Evolutionary conservation across 176 grass and related monocot species (phyloP).

Genomic region (Thalia dealbata): DNA sequence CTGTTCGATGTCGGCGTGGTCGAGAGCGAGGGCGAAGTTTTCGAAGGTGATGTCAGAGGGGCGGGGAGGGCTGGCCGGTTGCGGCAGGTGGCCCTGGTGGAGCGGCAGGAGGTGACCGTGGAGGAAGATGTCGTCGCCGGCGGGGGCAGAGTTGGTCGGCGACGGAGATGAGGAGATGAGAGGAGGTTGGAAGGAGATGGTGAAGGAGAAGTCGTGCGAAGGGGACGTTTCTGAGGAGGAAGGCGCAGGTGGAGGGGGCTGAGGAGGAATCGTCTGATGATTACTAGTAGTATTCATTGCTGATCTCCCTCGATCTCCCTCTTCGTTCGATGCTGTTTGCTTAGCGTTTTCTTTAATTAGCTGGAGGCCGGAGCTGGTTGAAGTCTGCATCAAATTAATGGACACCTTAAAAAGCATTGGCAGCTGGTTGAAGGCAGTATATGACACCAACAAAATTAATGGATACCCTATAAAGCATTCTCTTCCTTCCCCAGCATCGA

Average conservation of each 20-base stretch:
- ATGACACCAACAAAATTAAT: too few species aligned
- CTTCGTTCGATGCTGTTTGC: too few species aligned
- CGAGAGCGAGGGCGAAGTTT: conserved; percentile 22
- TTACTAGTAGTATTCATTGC: too few species aligned
- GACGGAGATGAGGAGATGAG: neutral
- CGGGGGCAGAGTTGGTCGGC: neutral
- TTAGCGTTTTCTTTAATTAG: too few species aligned
- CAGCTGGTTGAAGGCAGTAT: too few species aligned
- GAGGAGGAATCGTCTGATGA: neutral
- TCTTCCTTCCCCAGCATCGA: too few species aligned
- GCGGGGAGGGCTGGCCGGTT: conserved; percentile 1
- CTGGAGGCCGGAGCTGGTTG: too few species aligned
- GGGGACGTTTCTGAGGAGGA: conserved; percentile 26
- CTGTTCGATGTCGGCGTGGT: neutral
- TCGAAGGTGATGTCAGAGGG: conserved; percentile 25
- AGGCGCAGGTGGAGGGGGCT: conserved; percentile 12
- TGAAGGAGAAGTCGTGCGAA: conserved; percentile 35
- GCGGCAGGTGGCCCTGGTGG: conserved; percentile 7
- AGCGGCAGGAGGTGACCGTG: conserved; percentile 20
- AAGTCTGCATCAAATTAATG: too few species aligned
- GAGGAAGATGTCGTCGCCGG: conserved; percentile 13
- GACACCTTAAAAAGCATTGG: too few species aligned
- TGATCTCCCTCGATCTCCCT: too few species aligned
- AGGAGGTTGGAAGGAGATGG: conserved; percentile 23
- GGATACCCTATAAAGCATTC: too few species aligned